Conservation (phyloP, 805 yeast species). For the Isabelozyma heimii region DNA sequence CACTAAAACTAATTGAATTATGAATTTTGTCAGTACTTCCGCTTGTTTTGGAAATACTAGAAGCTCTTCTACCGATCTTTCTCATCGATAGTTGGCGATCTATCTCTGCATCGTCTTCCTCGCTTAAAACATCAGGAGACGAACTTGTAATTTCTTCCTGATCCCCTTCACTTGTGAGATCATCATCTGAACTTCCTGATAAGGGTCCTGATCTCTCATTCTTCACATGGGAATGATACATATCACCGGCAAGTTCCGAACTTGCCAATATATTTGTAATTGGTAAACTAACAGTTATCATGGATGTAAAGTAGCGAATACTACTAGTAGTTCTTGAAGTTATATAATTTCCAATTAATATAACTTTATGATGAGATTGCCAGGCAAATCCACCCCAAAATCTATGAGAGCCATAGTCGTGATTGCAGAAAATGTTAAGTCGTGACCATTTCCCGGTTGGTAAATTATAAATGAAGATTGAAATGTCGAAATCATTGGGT, state of each 20-base stretch:
- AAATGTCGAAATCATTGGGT: conserved; percentile 45
- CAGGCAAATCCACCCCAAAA: conserved; percentile 70
- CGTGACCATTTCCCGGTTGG: conserved; percentile 65
- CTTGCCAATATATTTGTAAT: conserved; percentile 50
- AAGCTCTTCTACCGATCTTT: conserved; percentile 11
- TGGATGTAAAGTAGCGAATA: conserved; percentile 44
- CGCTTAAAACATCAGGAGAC: conserved; percentile 2
- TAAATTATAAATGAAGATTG: conserved; percentile 48
- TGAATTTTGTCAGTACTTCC: conserved; percentile 1
- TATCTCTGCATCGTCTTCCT: conserved; percentile 5
- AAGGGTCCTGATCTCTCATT: background rate
- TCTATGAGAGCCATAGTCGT: conserved; percentile 53
- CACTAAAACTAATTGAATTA: conserved; percentile 50
- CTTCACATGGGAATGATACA: conserved; percentile 14
- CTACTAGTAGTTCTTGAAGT: conserved; percentile 46
- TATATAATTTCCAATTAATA: conserved; percentile 55
- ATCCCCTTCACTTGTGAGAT: conserved; percentile 5
- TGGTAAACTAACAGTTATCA: conserved; percentile 54
- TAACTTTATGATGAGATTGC: conserved; percentile 74
- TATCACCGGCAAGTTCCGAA: conserved; percentile 35
- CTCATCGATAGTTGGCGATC: conserved; percentile 1
- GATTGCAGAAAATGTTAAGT: conserved; percentile 51
- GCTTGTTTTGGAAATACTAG: conserved; percentile 16
- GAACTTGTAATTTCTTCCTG: conserved; percentile 8
- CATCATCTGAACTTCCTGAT: conserved; percentile 2